Conservation (phyloP, 306 rosid genomes). For the Malus sieversii region DNA sequence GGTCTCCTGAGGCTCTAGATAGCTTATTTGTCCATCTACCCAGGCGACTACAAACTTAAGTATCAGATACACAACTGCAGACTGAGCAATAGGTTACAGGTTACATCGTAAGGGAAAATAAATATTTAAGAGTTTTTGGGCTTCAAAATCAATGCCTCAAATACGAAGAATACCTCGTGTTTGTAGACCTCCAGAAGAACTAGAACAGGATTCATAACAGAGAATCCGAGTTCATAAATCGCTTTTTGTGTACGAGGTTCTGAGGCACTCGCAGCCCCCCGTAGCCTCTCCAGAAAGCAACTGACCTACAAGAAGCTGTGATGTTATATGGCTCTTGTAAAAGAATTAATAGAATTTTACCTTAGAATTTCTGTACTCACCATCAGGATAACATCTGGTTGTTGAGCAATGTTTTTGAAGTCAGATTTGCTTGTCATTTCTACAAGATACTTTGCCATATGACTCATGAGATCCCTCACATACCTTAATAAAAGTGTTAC, state of each 20-base stretch:
- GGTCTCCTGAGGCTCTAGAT: constrained; percentile 83
- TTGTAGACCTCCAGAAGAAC: constrained; percentile 80
- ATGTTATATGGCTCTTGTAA: constrained; percentile 9
- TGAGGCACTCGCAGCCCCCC: constrained; percentile 88
- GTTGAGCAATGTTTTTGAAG: constrained; percentile 69
- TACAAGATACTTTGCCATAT: constrained; percentile 53
- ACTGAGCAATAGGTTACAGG: constrained; percentile 35
- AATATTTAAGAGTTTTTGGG: neutral
- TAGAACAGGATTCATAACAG: constrained; percentile 62
- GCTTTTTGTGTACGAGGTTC: constrained; percentile 92
- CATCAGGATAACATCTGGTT: constrained; percentile 63
- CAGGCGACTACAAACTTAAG: constrained; percentile 89
- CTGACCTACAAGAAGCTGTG: constrained; percentile 58
- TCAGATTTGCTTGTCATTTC: constrained; percentile 68
- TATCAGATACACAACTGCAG: constrained; percentile 89
- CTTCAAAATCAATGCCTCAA: neutral
- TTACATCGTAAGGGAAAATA: neutral
- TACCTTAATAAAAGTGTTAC: constrained; percentile 36
- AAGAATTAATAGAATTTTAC: neutral
- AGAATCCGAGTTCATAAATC: constrained; percentile 74
- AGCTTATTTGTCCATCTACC: constrained; percentile 90
- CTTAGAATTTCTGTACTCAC: constrained; percentile 35
- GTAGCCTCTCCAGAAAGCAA: constrained; percentile 87
- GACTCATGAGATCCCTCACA: constrained; percentile 74
- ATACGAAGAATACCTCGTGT: constrained; percentile 60